These are phyloP conservation scores for Kluyveromyces lactis DNA, from an alignment of 805 yeast genomes.

Conservation along the genomic window DNA sequence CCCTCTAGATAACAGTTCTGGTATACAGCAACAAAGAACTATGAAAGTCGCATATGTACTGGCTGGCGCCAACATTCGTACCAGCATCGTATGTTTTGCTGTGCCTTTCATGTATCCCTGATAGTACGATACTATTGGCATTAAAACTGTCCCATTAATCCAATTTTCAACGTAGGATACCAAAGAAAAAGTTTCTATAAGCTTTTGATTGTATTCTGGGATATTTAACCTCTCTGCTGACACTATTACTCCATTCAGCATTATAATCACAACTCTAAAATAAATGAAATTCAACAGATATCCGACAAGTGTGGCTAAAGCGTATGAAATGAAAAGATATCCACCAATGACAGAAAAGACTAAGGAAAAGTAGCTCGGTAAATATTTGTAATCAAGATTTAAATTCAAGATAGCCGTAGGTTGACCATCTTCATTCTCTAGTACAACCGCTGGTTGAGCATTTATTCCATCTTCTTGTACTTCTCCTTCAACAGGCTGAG, in stretches of 20 bases:
- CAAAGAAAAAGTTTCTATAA: conserved; percentile 6
- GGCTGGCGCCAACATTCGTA: conserved; percentile 22
- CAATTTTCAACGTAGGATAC: conserved; percentile 8
- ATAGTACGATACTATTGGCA: conserved; percentile 9
- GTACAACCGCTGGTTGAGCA: background rate
- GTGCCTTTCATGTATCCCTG: conserved; percentile 14
- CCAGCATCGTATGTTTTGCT: conserved; percentile 15
- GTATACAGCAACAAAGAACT: conserved; percentile 14
- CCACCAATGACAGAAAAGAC: conserved; percentile 26
- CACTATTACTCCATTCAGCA: background rate
- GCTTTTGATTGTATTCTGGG: background rate
- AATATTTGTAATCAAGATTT: conserved; percentile 15
- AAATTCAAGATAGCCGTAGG: conserved; percentile 23
- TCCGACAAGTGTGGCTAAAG: conserved; percentile 43
- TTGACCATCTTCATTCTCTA: conserved; percentile 14
- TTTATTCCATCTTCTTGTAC: conserved; percentile 5
- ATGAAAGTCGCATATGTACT: conserved; percentile 24
- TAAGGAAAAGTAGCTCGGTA: conserved; percentile 20
- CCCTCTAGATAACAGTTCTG: conserved; percentile 21
- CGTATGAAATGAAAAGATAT: conserved; percentile 36
- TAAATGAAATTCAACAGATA: conserved; percentile 11
- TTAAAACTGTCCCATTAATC: conserved; percentile 10
- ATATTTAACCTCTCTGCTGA: background rate
- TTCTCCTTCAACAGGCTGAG: conserved; percentile 3
- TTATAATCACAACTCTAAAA: background rate